Evolutionary conservation across 1,139 yeast species (phyloP), one percentile per base, ranked within the genome.

Genomic region (Geotrichum carabidarum): DNA sequence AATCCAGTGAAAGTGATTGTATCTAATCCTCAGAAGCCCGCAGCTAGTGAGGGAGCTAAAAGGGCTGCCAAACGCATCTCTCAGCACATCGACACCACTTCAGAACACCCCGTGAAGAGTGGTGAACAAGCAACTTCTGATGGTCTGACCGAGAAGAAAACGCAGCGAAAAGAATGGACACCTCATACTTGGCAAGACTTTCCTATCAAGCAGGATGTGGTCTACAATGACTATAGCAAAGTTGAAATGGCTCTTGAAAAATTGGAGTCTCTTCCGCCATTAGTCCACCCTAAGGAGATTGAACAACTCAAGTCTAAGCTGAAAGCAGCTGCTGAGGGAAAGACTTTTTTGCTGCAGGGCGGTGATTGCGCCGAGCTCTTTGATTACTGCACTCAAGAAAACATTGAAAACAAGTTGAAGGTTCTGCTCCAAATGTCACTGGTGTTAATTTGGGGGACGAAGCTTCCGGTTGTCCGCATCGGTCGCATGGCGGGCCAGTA

Each of bases 311-410:
- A 68, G 54, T 30, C 57, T 12, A 68, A 69, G 58, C 68, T 74
- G 31, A 65, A 65, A 34, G 71, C 70, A 44, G 78, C 77, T 0
- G 74, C 77, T 5, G 67, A 70, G 18, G 78, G 78, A 32, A 68
- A 70, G 55, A 75, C 77, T 11, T 74, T 74, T 57, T 68, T 74
- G 41, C 65, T 74, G 14, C 78, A 74, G 57, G 78, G 78, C 11
- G 78, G 78, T n/a, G 78, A 74, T 60, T 74, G 78, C 54, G 78
- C 78, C 8, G 78, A 74, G 59, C 65, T 74, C 42, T 74, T 74
- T 58, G 76, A 72, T 58, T 73, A 74, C 60, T 74, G 78, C 63
- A 69, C 68, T 55, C 72, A 70, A 48, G 74, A 71, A 50, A 59
- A 67, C 22, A 74, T 74, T 55, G 77, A 74, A 56, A 70, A 72